phyloP scores from a whole-genome alignment of 2,329 filamentous ascomycete species.

The Epichloe bromicola region DNA sequence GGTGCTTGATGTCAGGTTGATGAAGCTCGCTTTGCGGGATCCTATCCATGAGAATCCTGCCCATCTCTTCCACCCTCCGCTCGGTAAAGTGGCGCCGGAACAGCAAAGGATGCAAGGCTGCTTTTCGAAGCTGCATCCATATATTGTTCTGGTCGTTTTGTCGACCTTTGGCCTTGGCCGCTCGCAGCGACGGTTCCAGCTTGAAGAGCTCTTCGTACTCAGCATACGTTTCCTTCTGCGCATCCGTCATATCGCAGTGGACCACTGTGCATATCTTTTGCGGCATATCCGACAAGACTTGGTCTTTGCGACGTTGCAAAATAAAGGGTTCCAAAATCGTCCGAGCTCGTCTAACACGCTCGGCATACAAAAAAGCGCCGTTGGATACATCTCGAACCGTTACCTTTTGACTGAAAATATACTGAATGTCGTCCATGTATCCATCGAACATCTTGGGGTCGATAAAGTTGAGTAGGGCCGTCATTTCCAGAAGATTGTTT shows the following conservation, averaged over 20 bases:
- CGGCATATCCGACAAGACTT: conserved; percentile 77
- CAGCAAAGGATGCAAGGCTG: conserved; percentile 81
- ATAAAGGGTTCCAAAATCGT: conserved; percentile 95
- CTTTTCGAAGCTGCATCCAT: conserved; percentile 85
- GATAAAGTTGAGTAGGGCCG: conserved; percentile 85
- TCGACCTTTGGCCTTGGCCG: conserved; percentile 33
- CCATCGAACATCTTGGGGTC: conserved; percentile 72
- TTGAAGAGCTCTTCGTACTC: conserved; percentile 51
- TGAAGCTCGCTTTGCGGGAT: conserved; percentile 42
- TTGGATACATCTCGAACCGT: conserved; percentile 69
- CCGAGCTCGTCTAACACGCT: conserved; percentile 74
- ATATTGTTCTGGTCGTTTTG: conserved; percentile 51
- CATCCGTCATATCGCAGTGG: conserved; percentile 63
- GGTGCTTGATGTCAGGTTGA: conserved; percentile 37
- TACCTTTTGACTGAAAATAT: conserved; percentile 85
- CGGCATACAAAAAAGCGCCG: conserved; percentile 70
- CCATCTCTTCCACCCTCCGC: conserved; percentile 62
- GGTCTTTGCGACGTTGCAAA: conserved; percentile 80
- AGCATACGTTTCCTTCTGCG: conserved; percentile 63
- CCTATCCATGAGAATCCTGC: conserved; percentile 59
- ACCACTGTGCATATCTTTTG: conserved; percentile 66
- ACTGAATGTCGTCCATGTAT: conserved; percentile 65
- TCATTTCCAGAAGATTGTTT: conserved; percentile 88
- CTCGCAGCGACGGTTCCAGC: conserved; percentile 41
- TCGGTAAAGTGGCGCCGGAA: conserved; percentile 74